These are phyloP conservation scores for Cucurbita maxima DNA, from an alignment of 306 rosid genomes.

Conservation along the genomic window DNA sequence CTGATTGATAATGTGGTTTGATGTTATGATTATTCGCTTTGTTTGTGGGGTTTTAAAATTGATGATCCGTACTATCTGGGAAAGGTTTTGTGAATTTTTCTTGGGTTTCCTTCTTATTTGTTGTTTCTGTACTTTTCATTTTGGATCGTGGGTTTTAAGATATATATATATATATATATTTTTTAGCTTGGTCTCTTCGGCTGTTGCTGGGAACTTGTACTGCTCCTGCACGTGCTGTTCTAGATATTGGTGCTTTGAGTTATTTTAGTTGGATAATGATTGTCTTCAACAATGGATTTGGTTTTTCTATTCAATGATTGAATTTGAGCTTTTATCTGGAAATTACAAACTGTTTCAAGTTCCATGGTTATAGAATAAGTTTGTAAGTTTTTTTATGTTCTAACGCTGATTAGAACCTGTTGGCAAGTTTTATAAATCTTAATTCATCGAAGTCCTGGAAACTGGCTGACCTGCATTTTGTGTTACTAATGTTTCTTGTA, in stretches of 20 bases:
- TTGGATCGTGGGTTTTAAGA: background rate
- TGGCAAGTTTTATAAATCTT: background rate
- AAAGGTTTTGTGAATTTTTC: background rate
- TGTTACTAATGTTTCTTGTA: slow-evolving; percentile 13
- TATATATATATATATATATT: background rate
- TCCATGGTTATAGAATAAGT: background rate
- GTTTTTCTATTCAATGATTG: slow-evolving; percentile 1
- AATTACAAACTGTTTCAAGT: background rate
- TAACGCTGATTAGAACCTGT: background rate
- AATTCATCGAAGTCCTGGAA: background rate
- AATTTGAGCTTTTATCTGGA: background rate
- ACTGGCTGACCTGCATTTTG: background rate
- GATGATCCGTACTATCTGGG: background rate
- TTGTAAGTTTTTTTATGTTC: background rate
- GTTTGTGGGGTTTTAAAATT: too few species aligned
- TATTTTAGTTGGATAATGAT: background rate
- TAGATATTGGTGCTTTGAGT: background rate
- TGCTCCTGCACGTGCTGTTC: slow-evolving; percentile 4
- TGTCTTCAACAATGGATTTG: background rate
- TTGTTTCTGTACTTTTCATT: background rate
- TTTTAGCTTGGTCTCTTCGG: background rate
- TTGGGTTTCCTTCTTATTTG: background rate
- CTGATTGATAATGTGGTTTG: background rate
- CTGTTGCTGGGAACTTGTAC: background rate
- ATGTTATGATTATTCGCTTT: background rate